Evolutionary conservation across 345 rosid species (phyloP).

Genomic region (Salix udensis): DNA sequence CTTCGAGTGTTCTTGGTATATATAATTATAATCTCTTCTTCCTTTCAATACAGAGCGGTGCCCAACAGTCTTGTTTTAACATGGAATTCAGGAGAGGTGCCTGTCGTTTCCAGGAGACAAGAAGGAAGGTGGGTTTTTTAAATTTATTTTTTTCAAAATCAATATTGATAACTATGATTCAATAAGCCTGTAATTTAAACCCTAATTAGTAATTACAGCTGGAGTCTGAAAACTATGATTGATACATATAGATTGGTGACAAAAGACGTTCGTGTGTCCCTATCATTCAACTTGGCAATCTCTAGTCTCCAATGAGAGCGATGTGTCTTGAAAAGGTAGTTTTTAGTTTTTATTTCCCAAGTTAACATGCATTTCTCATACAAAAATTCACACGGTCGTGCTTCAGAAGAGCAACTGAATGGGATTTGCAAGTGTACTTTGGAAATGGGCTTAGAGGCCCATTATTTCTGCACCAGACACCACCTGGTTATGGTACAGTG

Average conservation of each 20-base stretch:
- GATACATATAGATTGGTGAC: background rate
- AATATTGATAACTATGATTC: too few relatives aligned
- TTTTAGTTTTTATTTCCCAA: background rate
- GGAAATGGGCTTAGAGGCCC: background rate
- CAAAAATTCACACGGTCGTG: background rate
- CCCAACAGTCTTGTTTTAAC: background rate
- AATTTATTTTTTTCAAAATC: background rate
- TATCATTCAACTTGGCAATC: background rate
- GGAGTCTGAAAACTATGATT: too few relatives aligned
- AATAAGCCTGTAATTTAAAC: too few relatives aligned
- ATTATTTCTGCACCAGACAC: background rate
- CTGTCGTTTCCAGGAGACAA: background rate
- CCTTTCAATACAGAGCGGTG: background rate
- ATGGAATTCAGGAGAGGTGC: background rate
- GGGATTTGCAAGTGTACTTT: background rate
- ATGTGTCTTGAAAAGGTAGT: background rate
- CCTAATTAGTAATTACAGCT: too few relatives aligned
- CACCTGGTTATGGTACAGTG: background rate
- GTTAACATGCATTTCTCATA: background rate
- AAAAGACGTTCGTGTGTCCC: background rate
- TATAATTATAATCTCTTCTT: background rate
- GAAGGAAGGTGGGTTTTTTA: slow-evolving; percentile 16
- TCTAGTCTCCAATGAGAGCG: background rate
- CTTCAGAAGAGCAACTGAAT: background rate
- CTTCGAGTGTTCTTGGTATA: background rate